Evolutionary conservation across 176 grass and related monocot genomes (phyloP), one percentile per base, ranked within the genome.

Genomic region (Paspalum notatum): DNA sequence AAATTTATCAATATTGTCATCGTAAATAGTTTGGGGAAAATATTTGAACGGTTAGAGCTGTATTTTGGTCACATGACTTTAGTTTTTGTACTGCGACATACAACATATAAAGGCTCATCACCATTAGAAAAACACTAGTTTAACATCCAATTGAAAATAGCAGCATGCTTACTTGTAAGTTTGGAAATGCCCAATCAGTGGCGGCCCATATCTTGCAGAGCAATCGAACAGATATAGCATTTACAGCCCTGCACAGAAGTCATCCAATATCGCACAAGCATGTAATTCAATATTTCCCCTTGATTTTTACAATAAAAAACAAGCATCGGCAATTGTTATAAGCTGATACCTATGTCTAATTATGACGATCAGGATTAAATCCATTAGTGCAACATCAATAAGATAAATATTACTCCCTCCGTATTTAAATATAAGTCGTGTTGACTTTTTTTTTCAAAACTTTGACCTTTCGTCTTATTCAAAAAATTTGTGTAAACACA

Each of bases 161-260:
- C 84, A 83, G 37, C 75, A 32, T 74, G 76, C 90, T 89, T 95
- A 95, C 95, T 89, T 98, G 95, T 78, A 98, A 71, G 82, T 84
- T 98, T 77, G 86, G 86, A 89, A 98, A 98, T 71, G 87, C 92
- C 81, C 86, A 82, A 82, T 95, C 92, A 50, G 86, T 91, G 67
- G 52, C 71, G 68, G 78, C 64, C 95, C 95, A 98, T 66, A 83
- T 87, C 71, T 95, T 98, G 85, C 95, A 98, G 83, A 98, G 86
- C 69, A 98, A 83, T 61, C 92, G 92, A 76, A 95, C 78, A 91
- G 90, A 88, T 74, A 76, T 81, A 74, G 86, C 77, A 91, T 93
- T 93, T 46, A 95, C 17, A 76, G 83, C 57, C 50, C 95, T 98
- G 86, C 20, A 80, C 18, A 39, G 61, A 79, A 65, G 60, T 61